phyloP scores from a whole-genome alignment of 2,329 filamentous ascomycete genomes.

The Hypoxylon rubiginosum region DNA sequence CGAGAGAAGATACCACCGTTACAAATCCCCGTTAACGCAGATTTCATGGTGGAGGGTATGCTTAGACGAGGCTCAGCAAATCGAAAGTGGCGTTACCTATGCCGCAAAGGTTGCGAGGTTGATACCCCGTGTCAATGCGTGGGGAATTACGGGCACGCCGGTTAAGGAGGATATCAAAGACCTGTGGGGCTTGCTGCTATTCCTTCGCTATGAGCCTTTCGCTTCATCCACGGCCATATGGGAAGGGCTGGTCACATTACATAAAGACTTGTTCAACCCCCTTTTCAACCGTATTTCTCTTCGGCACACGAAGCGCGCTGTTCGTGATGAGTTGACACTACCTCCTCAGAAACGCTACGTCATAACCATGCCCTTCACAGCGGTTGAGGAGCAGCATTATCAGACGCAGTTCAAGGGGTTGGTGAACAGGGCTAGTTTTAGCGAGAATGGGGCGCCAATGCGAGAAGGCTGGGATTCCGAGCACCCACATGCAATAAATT shows the following conservation, averaged over 20 bases:
- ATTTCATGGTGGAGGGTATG: constrained; percentile 90
- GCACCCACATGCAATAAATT: constrained; percentile 68
- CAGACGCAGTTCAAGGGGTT: constrained; percentile 80
- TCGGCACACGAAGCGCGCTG: constrained; percentile 85
- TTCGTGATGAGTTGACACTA: constrained; percentile 82
- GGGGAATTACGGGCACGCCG: constrained; percentile 93
- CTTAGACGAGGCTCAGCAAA: constrained; percentile 88
- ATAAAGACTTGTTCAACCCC: constrained; percentile 74
- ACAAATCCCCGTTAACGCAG: constrained; percentile 81
- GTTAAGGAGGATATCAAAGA: constrained; percentile 84
- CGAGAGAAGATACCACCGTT: constrained; percentile 73
- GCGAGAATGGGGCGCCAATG: constrained; percentile 72
- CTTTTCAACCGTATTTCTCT: constrained; percentile 81
- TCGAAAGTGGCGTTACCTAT: constrained; percentile 88
- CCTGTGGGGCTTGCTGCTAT: constrained; percentile 83
- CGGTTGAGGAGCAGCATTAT: constrained; percentile 93
- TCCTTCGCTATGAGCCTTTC: constrained; percentile 84
- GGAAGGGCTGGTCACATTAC: constrained; percentile 72
- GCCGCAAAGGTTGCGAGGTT: constrained; percentile 83
- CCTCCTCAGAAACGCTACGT: constrained; percentile 88
- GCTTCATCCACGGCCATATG: constrained; percentile 74
- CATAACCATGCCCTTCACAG: constrained; percentile 89
- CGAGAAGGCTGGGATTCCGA: constrained; percentile 74
- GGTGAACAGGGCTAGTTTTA: constrained; percentile 76
- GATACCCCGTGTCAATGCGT: constrained; percentile 87